These are phyloP conservation scores for Allantophomopsis lycopodina DNA, from an alignment of 2,329 filamentous ascomycete species.

Conservation along the genomic window DNA sequence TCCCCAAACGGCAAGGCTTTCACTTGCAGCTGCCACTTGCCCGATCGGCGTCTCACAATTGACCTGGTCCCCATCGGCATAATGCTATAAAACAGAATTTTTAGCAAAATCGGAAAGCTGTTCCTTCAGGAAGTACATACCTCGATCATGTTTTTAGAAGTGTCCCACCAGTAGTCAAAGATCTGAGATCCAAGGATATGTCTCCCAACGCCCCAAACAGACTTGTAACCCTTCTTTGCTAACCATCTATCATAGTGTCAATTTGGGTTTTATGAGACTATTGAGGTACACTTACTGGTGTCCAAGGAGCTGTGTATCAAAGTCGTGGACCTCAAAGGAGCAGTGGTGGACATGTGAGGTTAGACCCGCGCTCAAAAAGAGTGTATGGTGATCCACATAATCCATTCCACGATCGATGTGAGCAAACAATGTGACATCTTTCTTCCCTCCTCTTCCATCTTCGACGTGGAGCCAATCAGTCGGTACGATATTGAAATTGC, in stretches of 20 bases:
- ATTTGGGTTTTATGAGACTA: background rate
- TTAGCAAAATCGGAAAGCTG: background rate
- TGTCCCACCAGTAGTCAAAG: constrained; percentile 58
- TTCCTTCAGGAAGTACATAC: background rate
- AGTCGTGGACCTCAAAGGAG: constrained; percentile 56
- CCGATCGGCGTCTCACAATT: constrained; percentile 38
- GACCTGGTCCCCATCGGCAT: constrained; percentile 54
- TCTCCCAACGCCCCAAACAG: constrained; percentile 52
- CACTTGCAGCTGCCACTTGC: constrained; percentile 24
- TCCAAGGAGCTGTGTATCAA: constrained; percentile 54
- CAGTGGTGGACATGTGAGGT: constrained; percentile 46
- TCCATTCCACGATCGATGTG: constrained; percentile 35
- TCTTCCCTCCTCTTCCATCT: background rate
- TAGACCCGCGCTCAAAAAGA: constrained; percentile 27
- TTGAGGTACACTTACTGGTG: constrained; percentile 33
- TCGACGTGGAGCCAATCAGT: constrained; percentile 15
- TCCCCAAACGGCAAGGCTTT: constrained; percentile 26
- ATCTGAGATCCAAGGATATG: constrained; percentile 50
- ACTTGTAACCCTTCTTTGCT: constrained; percentile 41
- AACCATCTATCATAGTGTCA: constrained; percentile 29
- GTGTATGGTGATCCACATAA: constrained; percentile 36
- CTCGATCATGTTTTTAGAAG: constrained; percentile 46
- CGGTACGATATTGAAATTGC: constrained; percentile 26
- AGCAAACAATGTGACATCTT: constrained; percentile 29
- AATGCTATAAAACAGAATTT: constrained; percentile 26